Evolutionary conservation across 2,329 filamentous ascomycete species (phyloP).

Genomic region (Didymella arachidicola): DNA sequence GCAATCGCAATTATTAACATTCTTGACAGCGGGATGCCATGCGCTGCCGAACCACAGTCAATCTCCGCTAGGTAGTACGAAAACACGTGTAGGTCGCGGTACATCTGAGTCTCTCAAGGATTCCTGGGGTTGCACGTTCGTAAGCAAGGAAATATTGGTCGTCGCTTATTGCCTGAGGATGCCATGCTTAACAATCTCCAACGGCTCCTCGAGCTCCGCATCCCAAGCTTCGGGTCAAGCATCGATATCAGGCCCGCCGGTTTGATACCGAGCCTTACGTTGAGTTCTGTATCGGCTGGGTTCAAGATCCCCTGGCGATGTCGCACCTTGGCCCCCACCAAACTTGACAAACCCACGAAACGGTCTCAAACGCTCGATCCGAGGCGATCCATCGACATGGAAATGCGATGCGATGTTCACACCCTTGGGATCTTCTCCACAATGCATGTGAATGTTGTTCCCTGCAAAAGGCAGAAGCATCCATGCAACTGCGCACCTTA

Average conservation of each 20-base stretch:
- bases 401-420: constrained; percentile 1
- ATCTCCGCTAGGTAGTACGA: constrained; percentile 1
- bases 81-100: constrained; percentile 10
- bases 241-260: constrained; percentile 5
- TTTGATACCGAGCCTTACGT: constrained; percentile 17
- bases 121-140: constrained; percentile 10
- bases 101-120: neutral
- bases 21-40: constrained; percentile 24
- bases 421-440: constrained; percentile 3
- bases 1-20: constrained; percentile 8
- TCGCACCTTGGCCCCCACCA: constrained; percentile 2
- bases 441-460: neutral
- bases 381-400: neutral
- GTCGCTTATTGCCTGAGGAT: neutral
- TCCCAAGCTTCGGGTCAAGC: constrained; percentile 11
- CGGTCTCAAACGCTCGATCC: neutral
- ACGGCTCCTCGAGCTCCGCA: neutral
- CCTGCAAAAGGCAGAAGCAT: neutral
- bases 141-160: constrained; percentile 9
- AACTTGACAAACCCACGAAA: constrained; percentile 2
- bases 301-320: constrained; percentile 1
- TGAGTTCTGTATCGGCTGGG: constrained; percentile 14
- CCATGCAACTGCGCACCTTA: constrained; percentile 1
- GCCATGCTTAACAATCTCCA: neutral
- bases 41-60: constrained; percentile 18